These are phyloP conservation scores for Nakazawaea populi DNA, from an alignment of 805 yeast genomes.

Conservation along the genomic window DNA sequence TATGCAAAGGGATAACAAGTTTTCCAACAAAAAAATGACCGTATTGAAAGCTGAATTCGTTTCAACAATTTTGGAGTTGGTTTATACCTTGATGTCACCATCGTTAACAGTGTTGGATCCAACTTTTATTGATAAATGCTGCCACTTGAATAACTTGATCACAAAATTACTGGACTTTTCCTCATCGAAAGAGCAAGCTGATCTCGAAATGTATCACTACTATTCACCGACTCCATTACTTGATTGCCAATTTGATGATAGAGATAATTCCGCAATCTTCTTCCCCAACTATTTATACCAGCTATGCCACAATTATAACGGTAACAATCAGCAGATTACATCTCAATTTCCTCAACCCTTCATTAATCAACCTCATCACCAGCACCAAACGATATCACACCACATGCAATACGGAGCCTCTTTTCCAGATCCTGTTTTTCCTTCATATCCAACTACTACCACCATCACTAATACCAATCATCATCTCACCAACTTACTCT, in stretches of 20 bases:
- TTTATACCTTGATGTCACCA: background rate
- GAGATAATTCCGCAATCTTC: background rate
- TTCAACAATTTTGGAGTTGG: background rate
- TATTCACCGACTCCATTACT: too few species aligned
- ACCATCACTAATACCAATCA: too few species aligned
- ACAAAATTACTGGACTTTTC: background rate
- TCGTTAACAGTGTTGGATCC: constrained; percentile 2
- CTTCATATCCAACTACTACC: too few species aligned
- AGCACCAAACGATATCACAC: too few species aligned
- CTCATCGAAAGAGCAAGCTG: background rate
- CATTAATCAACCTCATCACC: too few species aligned
- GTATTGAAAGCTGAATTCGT: background rate
- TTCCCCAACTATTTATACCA: constrained; percentile 4
- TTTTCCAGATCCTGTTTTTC: too few species aligned
- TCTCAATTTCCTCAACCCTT: background rate
- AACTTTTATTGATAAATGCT: background rate
- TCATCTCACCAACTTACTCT: too few species aligned
- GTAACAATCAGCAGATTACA: background rate
- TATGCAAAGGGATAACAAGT: too few species aligned
- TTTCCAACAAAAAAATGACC: background rate
- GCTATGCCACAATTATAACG: background rate
- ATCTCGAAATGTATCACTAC: too few species aligned
- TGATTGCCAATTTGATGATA: background rate
- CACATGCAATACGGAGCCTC: too few species aligned
- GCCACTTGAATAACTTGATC: background rate